Percentiles rank a stretch among this genome's conserved stretches.
phyloP scores from a whole-genome alignment of 1,139 yeast genomes.

The Hansenula sp. region DNA sequence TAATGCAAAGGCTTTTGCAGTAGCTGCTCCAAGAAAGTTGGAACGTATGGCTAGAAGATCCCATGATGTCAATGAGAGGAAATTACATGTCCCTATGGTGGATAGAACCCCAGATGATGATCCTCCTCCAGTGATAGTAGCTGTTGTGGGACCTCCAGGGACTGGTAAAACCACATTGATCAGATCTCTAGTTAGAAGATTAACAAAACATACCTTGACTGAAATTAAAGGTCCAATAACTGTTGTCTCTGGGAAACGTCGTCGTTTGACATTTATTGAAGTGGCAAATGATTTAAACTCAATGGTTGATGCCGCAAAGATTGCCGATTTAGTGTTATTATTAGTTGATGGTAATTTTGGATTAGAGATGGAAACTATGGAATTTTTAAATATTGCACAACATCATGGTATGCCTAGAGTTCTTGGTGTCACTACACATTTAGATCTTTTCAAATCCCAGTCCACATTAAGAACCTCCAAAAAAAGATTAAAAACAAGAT shows the following conservation, averaged over 20 bases:
- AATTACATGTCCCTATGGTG: slow-evolving; percentile 94
- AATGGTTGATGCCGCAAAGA: slow-evolving; percentile 94
- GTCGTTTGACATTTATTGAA: slow-evolving; percentile 90
- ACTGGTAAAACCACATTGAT: slow-evolving; percentile 95
- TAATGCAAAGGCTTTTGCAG: slow-evolving; percentile 93
- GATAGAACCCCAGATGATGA: slow-evolving; percentile 96
- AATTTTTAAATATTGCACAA: slow-evolving; percentile 89
- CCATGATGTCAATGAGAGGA: slow-evolving; percentile 81
- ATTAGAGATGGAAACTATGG: slow-evolving; percentile 99
- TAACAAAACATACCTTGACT: slow-evolving; percentile 80
- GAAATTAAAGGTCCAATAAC: slow-evolving; percentile 97
- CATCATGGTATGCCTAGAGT: slow-evolving; percentile 99
- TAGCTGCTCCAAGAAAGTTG: slow-evolving; percentile 84
- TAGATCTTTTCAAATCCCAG: slow-evolving; percentile 88
- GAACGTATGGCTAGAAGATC: slow-evolving; percentile 82
- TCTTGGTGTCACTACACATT: slow-evolving; percentile 91
- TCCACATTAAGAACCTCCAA: slow-evolving; percentile 88
- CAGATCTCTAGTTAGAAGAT: slow-evolving; percentile 80
- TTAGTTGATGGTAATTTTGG: slow-evolving; percentile 97
- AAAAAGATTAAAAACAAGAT: slow-evolving; percentile 86
- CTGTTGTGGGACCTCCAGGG: slow-evolving; percentile 98
- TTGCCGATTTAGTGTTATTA: slow-evolving; percentile 86
- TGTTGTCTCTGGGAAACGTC: slow-evolving; percentile 93
- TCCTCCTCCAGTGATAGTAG: slow-evolving; percentile 95
- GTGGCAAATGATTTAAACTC: slow-evolving; percentile 90